Conservation (phyloP, 1,139 yeast species). For the Nakaseomyces sp. region DNA sequence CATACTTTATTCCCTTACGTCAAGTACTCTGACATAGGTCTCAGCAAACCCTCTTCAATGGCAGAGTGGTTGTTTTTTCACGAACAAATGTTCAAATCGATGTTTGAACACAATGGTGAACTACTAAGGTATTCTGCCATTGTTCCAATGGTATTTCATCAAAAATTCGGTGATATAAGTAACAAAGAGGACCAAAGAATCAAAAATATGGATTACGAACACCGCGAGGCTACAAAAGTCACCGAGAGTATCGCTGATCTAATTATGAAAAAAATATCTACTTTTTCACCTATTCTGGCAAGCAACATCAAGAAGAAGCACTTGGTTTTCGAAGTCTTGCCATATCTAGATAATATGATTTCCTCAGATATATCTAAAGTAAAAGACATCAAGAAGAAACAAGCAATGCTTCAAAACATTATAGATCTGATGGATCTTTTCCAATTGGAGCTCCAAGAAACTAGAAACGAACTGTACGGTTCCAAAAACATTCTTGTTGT, state of each 20-base stretch:
- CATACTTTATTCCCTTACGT: conserved; percentile 53
- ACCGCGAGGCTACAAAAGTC: conserved; percentile 17
- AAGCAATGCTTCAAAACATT: conserved; percentile 22
- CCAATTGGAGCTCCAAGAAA: conserved; percentile 19
- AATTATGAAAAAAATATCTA: conserved; percentile 13
- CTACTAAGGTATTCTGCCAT: conserved; percentile 47
- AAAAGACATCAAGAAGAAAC: conserved; percentile 23
- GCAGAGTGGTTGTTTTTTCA: conserved; percentile 74
- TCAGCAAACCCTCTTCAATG: conserved; percentile 53
- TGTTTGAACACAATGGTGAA: conserved; percentile 43
- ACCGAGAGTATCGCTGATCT: conserved; percentile 15
- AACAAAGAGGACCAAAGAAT: conserved; percentile 30
- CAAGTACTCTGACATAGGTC: conserved; percentile 55
- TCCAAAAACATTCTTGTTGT: conserved; percentile 26
- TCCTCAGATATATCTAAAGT: conserved; percentile 36
- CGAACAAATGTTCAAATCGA: conserved; percentile 42
- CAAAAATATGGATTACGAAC: conserved; percentile 20
- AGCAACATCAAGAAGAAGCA: conserved; percentile 17
- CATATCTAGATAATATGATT: conserved; percentile 40
- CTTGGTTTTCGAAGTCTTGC: conserved; percentile 35
- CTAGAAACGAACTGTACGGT: conserved; percentile 22
- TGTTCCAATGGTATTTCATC: conserved; percentile 56
- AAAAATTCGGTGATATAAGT: conserved; percentile 52
- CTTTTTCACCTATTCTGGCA: conserved; percentile 11
- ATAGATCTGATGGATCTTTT: conserved; percentile 28